These are phyloP conservation scores for Acanthamoeba lenticulata DNA, from an alignment of 208 protist species.

Conservation along the genomic window DNA sequence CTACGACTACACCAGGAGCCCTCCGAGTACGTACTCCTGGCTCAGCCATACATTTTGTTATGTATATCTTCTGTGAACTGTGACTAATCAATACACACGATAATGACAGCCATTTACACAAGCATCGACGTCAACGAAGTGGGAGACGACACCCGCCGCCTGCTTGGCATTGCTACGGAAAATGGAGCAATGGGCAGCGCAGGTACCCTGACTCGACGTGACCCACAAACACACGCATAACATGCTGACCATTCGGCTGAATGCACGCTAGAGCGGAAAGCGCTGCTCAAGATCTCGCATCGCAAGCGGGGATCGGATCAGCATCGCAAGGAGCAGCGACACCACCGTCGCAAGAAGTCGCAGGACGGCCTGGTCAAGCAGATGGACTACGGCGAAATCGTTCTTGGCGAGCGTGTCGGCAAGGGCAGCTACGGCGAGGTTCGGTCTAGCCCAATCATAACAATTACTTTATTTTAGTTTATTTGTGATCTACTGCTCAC, in stretches of 20 bases:
- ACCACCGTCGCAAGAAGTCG: not conserved
- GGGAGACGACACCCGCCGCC: conserved; percentile 6
- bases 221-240: not conserved
- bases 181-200: not conserved
- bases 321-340: not conserved
- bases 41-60: not conserved
- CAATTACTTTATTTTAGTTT: not conserved
- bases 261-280: not conserved
- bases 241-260: not conserved
- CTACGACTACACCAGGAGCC: conserved; percentile 1
- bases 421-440: conserved; percentile 69
- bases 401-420: conserved; percentile 31
- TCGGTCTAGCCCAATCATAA: not conserved
- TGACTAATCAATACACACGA: not conserved
- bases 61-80: not conserved
- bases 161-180: conserved; percentile 19
- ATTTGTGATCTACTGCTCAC: no score
- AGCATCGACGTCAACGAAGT: conserved; percentile 53
- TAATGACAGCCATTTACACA: conserved; percentile 1
- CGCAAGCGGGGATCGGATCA: not conserved
- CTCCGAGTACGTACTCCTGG: not conserved
- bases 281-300: conserved; percentile 38
- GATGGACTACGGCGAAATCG: conserved; percentile 66
- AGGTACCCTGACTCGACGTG: not conserved
- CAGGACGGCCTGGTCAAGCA: conserved; percentile 58